Evolutionary conservation across 345 rosid species (phyloP), one percentile per base, ranked within the genome.

Genomic region (Punica granatum): DNA sequence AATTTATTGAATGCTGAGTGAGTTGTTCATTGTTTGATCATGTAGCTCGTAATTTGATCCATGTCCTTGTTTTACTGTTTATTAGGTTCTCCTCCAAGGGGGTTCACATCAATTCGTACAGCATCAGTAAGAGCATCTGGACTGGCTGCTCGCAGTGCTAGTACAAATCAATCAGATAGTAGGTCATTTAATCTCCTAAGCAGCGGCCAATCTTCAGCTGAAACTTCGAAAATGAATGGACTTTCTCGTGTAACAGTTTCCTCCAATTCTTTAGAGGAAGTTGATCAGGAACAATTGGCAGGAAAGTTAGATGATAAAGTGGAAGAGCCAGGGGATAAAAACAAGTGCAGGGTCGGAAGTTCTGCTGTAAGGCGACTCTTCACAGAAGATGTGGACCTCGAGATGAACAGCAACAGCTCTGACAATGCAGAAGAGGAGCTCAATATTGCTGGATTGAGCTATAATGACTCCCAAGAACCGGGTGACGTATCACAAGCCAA

Each of bases 381-480:
- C 59, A 11, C 61, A 34, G 89, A 81, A 37, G 58, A 54, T 63
- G 63, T 56, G 26, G 65, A 63, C 32, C 72, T 75, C 59, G 75
- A 76, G 69, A 64, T 37, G 79, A 73, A 74, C 63, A 68, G 58
- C 74, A 77, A 41, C n/a, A 36, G 69, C 61, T 3, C 15, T 56
- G 34, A 56, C 26, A 30, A 56, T 18, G 33, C 33, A 30, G 18
- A 28, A 13, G 64, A 34, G 70, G 80, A 81, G 66, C 77, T 18
- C 46, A 74, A 68, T 32, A 46, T 74, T 41, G 86, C 80, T 16
- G 86, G 85, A 65, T 78, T 89, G 75, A 89, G 96, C 79, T 94
- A 91, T 81, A 70, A 82, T 48, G 87, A 83, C 64, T 87, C 99
- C 54, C 92, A 88, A 80, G 97, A 94, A 75, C 97, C 96, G 46